Conservation (phyloP, 2,329 filamentous ascomycete genomes). For the Graphiopsis chlorocephala region DNA sequence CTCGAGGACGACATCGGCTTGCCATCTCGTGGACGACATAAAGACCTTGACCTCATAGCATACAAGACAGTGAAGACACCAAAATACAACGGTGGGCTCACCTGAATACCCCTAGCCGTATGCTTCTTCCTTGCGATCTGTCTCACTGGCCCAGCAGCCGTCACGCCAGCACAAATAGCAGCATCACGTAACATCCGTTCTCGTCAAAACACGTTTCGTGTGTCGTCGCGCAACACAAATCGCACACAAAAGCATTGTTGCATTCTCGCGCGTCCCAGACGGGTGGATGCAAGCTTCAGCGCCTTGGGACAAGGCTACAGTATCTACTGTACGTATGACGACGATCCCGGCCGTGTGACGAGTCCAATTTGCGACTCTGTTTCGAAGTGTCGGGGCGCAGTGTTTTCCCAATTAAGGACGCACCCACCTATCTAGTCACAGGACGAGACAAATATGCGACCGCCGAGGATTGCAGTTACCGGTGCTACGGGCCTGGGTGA, state of each 20-base stretch:
- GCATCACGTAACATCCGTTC: background rate
- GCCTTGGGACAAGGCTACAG: background rate
- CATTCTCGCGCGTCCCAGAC: background rate
- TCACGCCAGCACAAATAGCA: background rate
- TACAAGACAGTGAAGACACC: background rate
- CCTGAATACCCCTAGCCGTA: background rate
- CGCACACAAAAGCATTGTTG: background rate
- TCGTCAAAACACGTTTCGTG: background rate
- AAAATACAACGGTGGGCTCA: background rate
- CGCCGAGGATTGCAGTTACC: background rate
- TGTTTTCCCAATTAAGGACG: background rate
- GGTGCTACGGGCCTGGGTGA: background rate
- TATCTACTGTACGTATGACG: background rate
- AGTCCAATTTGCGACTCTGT: background rate
- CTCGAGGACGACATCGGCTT: background rate
- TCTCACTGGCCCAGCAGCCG: background rate
- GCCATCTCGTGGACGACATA: background rate
- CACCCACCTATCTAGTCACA: slow-evolving; percentile 4
- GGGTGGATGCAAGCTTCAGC: background rate
- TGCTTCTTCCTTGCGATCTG: background rate
- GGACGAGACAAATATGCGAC: slow-evolving; percentile 3
- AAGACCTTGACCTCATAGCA: background rate
- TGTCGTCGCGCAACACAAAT: background rate
- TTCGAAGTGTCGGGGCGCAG: background rate
- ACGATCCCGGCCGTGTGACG: background rate